Base-by-base conservation (phyloP, 768 basidiomycete species). In the Tylopilus subfusipes region DNA sequence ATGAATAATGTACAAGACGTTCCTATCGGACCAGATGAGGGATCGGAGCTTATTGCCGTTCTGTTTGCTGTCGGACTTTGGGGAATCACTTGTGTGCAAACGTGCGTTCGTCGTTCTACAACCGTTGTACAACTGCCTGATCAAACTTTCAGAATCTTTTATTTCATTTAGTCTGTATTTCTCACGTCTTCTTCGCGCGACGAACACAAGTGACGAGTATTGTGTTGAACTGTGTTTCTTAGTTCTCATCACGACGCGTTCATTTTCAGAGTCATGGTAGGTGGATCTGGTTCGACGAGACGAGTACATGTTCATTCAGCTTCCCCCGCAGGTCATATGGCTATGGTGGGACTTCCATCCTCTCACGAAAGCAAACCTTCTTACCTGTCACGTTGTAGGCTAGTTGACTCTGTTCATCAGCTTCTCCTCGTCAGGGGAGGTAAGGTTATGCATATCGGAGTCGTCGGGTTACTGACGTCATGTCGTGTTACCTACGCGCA, bases 61-160 rank as follows among this genome's bases (percentile, higher is more conserved):
- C 16, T 63, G 11, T 49, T 62, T 42, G 45, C 63, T 22, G 60
- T 65, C 33, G 63, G 55, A 21, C 63, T 63, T 12, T 63, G 63
- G 63, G 63, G 63, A 8, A 55, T 65, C 42, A 65, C 63, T 36
- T 63, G 63, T 42, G 51, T 55, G 7, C 62, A 63, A 31, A 54
- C 63, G 63, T 64, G 36, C 25, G 55, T 54, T 36, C 42, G 39
- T 54, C 29, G 2, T 14, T 43, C 8, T n/a, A 18, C 38, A 21
- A 30, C 40, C 19, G 13, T 12, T 29, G 18, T 46, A 8, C 38
- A 14, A 22, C 36, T 29, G 9, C 25, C 16, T 52, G 22, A 43
- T 29, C 9, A 0, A 21, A 30, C 18, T 14, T 8, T 29, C 27
- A 62, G 61, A 16, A 27, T 62, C 22, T 62, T 59, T 50, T 62